phyloP scores from a whole-genome alignment of 257 asterid species.

The Solanum etuberosum region DNA sequence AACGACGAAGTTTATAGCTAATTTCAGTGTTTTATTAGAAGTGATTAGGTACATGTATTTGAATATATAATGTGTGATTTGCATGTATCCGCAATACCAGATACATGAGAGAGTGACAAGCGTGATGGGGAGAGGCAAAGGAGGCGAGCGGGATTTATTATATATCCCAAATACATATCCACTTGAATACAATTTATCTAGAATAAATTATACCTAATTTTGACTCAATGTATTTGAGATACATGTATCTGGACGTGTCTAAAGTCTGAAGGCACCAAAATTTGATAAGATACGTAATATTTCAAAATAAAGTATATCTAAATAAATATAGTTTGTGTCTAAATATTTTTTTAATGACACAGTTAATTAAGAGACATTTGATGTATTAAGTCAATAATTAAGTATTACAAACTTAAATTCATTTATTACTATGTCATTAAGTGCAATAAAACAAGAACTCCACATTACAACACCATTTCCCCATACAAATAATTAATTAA shows the following conservation, averaged over 20 bases:
- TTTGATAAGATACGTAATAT: too few species aligned
- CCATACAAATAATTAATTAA: background rate
- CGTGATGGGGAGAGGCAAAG: too few species aligned
- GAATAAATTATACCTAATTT: too few species aligned
- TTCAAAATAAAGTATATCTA: too few species aligned
- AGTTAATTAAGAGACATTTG: background rate
- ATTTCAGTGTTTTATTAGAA: too few species aligned
- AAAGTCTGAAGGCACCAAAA: background rate
- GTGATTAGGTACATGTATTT: too few species aligned
- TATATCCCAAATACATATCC: background rate
- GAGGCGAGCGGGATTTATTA: background rate
- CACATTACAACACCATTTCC: background rate
- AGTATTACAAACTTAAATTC: background rate
- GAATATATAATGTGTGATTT: background rate
- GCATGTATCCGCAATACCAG: accelerated
- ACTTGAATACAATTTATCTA: too few species aligned
- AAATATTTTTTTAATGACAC: background rate
- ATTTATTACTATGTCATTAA: background rate
- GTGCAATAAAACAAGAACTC: background rate
- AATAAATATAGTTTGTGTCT: background rate
- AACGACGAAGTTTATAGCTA: too few species aligned
- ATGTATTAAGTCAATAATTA: background rate
- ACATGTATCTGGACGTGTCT: too few species aligned
- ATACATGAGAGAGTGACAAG: background rate
- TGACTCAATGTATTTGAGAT: background rate